These are phyloP conservation scores for Hura crepitans DNA, from an alignment of 441 rosid genomes.

Conservation along the genomic window DNA sequence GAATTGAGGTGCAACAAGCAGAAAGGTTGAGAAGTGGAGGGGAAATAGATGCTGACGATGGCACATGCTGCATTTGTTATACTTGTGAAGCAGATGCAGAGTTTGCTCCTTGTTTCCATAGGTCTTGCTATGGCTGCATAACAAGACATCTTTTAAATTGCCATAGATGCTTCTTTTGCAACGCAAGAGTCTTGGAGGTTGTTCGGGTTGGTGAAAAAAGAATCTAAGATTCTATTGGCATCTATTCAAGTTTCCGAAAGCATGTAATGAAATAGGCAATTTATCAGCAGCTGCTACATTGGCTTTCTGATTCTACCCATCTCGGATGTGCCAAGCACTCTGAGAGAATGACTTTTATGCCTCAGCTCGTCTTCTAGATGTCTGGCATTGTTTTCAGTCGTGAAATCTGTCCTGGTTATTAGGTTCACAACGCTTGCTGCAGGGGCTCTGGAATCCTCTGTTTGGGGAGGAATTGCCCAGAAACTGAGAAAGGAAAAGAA, in stretches of 20 bases:
- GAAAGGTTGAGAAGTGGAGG: constrained; percentile 33
- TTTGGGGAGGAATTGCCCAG: not conserved
- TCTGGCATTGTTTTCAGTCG: not conserved
- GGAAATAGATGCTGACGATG: constrained; percentile 48
- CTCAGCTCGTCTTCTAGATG: no score
- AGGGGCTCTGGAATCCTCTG: not conserved
- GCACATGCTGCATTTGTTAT: constrained; percentile 85
- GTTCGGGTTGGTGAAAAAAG: constrained; percentile 33
- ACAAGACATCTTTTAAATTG: constrained; percentile 88
- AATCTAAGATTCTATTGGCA: not conserved
- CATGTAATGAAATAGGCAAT: not conserved
- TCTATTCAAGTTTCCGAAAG: not conserved
- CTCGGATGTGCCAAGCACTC: no score
- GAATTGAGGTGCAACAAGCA: constrained; percentile 37
- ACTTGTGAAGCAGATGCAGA: constrained; percentile 58
- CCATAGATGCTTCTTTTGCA: constrained; percentile 96
- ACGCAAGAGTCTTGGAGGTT: constrained; percentile 69
- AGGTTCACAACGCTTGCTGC: not conserved
- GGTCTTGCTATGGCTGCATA: constrained; percentile 91
- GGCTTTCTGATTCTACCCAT: not conserved
- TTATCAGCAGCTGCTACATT: not conserved
- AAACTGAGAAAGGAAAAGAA: not conserved
- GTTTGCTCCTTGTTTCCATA: constrained; percentile 84
- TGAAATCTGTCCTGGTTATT: not conserved
- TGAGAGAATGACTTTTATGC: no score